Percentiles rank a stretch among this genome's conserved stretches.
These are phyloP conservation scores for Saccharomyces eubayanus DNA, from an alignment of 805 yeast species.

Conservation along the genomic window DNA sequence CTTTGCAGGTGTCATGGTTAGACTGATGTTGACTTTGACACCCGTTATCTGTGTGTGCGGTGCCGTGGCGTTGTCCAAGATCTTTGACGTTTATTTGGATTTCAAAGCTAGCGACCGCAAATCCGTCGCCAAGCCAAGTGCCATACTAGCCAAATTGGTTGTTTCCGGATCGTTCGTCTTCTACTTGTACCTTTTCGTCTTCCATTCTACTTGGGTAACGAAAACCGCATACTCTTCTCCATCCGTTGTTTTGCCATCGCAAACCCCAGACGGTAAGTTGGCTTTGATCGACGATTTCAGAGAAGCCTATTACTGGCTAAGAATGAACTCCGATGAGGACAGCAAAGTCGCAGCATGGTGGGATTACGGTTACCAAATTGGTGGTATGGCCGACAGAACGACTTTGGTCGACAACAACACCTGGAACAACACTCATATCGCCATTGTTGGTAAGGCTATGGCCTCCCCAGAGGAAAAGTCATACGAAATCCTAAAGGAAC, in stretches of 20 bases:
- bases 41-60: constrained; percentile 93
- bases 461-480: constrained; percentile 80
- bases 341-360: constrained; percentile 98
- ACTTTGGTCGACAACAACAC: constrained; percentile 97
- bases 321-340: constrained; percentile 96
- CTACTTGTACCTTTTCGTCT: constrained; percentile 73
- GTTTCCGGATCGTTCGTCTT: constrained; percentile 62
- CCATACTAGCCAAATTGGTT: constrained; percentile 45
- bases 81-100: constrained; percentile 75
- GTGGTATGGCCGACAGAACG: constrained; percentile 99
- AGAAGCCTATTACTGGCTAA: constrained; percentile 97
- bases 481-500: constrained; percentile 77
- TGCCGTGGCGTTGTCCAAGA: constrained; percentile 77
- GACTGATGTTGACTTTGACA: constrained; percentile 92
- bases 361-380: constrained; percentile 99
- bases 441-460: constrained; percentile 98
- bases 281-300: constrained; percentile 90
- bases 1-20: constrained; percentile 98
- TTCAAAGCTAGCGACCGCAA: constrained; percentile 31
- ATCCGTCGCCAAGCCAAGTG: constrained; percentile 20
- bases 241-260: constrained; percentile 84
- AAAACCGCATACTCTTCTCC: constrained; percentile 95
- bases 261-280: constrained; percentile 74
- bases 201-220: constrained; percentile 97
- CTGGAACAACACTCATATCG: constrained; percentile 98